Conservation (phyloP, 169 alveolate genomes). For the Cystoisospora suis region DNA sequence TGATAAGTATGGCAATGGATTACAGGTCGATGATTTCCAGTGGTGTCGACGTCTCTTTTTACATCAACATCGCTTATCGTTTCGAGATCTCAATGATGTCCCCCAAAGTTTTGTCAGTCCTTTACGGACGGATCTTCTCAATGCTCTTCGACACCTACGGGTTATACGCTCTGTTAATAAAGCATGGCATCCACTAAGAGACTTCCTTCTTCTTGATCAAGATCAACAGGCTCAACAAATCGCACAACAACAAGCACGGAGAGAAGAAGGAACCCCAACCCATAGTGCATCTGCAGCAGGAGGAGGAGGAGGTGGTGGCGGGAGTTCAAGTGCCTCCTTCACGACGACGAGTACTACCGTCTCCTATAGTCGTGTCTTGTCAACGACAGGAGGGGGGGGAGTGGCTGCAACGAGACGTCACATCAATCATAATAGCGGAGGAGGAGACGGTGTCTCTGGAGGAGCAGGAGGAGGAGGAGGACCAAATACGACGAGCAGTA, state of each 20-base stretch:
- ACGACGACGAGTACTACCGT: no score
- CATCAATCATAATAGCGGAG: neutral
- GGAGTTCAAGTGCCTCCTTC: no score
- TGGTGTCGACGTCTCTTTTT: constrained; percentile 36
- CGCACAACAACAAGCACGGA: no score
- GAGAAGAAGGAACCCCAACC: neutral
- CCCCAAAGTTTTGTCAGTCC: constrained; percentile 21
- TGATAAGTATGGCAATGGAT: constrained; percentile 9
- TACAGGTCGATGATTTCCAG: neutral
- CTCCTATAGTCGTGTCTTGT: no score
- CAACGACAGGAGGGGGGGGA: no score
- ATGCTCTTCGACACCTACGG: constrained; percentile 4
- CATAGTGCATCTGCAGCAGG: neutral
- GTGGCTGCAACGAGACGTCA: no score
- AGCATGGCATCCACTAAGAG: neutral
- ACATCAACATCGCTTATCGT: constrained; percentile 13
- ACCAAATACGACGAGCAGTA: neutral
- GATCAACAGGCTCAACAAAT: neutral
- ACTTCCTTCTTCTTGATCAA: neutral
- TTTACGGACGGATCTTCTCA: constrained; percentile 24
- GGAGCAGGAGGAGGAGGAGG: neutral
- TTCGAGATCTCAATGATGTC: neutral
- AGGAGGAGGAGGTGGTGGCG: neutral
- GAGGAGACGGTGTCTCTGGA: neutral
- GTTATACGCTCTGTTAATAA: neutral